phyloP scores from a whole-genome alignment of 202 grass and related monocot species.

The Eragrostis tef region DNA sequence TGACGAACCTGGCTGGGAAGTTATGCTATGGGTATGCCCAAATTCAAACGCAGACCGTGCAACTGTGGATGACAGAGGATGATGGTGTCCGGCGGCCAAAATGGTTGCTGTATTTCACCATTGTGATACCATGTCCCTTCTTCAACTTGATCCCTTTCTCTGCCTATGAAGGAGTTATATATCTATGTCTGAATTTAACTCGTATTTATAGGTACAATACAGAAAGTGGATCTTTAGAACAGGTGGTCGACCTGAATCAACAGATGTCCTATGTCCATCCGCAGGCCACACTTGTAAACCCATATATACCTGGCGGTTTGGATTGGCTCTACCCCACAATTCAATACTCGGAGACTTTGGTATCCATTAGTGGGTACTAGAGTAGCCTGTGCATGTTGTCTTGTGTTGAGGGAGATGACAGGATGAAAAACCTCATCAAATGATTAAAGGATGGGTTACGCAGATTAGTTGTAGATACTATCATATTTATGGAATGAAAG shows the following conservation, averaged over 20 bases:
- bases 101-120: not conserved
- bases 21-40: not conserved
- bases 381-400: not conserved
- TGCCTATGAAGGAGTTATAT: not conserved
- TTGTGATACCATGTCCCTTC: not conserved
- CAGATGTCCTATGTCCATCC: not conserved
- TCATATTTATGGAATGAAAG: no score
- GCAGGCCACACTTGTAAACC: not conserved
- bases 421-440: no score
- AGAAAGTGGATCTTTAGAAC: not conserved
- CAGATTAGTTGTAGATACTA: no score
- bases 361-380: constrained; percentile 8
- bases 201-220: not conserved
- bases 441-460: no score
- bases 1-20: not conserved
- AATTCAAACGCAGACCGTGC: not conserved
- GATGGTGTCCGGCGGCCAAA: not conserved
- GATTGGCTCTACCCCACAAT: not conserved
- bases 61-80: not conserved
- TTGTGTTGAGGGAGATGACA: no score
- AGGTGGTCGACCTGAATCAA: not conserved
- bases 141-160: not conserved
- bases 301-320: not conserved
- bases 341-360: not conserved
- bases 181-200: not conserved